Evolutionary conservation across 768 basidiomycete genomes (phyloP).

Genomic region (Amanita subjunquillea): DNA sequence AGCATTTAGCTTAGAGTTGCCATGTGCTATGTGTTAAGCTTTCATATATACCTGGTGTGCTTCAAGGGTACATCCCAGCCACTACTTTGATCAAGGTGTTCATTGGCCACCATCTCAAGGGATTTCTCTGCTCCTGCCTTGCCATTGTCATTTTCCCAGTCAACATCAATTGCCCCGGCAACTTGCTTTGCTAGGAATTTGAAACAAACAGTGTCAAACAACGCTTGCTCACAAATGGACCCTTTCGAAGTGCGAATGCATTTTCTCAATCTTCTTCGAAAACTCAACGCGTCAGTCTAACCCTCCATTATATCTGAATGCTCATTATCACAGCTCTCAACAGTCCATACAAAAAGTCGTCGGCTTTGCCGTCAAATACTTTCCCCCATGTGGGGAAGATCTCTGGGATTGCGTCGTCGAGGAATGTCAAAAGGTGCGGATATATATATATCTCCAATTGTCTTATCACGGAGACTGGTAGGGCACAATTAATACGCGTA

Average conservation of each 20-base stretch:
- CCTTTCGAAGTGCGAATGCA: slow-evolving; percentile 70
- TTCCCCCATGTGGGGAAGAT: slow-evolving; percentile 79
- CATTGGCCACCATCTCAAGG: too few species aligned
- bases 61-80: too few species aligned
- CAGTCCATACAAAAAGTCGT: slow-evolving; percentile 86
- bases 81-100: too few species aligned
- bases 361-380: slow-evolving; percentile 76
- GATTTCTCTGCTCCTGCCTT: too few species aligned
- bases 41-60: too few species aligned
- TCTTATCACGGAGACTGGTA: slow-evolving; percentile 14
- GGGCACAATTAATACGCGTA: slow-evolving; percentile 85
- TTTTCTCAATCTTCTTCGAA: slow-evolving; percentile 49
- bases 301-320: slow-evolving; percentile 14
- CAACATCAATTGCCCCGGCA: too few species aligned
- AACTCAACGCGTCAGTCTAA: slow-evolving; percentile 53
- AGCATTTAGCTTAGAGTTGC: too few species aligned
- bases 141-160: too few species aligned
- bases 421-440: slow-evolving; percentile 74
- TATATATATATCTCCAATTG: background rate
- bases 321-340: slow-evolving; percentile 46
- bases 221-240: slow-evolving; percentile 29
- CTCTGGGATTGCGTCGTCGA: slow-evolving; percentile 91
- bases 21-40: too few species aligned
- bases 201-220: too few species aligned
- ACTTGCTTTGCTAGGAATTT: too few species aligned